Evolutionary conservation across 371 early-diverging fungal species (phyloP), one percentile per base, ranked within the genome.

Genomic region (Fennellomyces sp.): DNA sequence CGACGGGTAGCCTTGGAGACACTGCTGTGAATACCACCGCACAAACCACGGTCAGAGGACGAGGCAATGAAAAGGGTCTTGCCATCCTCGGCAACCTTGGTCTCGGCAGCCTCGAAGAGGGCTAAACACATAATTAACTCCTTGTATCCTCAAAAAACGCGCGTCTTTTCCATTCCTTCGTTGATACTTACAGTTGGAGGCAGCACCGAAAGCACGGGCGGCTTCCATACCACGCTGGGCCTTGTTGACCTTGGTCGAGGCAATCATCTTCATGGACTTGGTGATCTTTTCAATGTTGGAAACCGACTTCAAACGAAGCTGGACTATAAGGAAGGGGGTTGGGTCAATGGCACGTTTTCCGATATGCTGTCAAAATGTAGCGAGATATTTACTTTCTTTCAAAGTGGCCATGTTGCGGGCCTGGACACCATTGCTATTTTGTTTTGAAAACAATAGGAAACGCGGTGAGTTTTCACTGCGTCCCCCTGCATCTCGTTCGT

Each of bases 191-290:
- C 65, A 31, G 51, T 76, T 70, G 31, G 91, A 88, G 64, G 96
- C 78, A 56, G 73, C 52, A 66, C 98, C 98, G 72, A 92, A 95
- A 48, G 75, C 73, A 65, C 97, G 93, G 36, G 97, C 97, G 58
- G 82, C 74, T 70, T 95, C 93, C 98, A 98, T 97, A 72, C 84
- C 83, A 65, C 90, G 88, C 85, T 97, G 97, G 42, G 99, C 97
- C 81, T 93, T 92, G 70, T 82, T 76, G 73, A 97, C 91, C 88
- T 98, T 98, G 81, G 98, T 98, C 45, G 98, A 96, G 60, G 99
- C 98, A 97, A 98, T 98, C 97, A 98, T 97, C 88, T 98, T 98
- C 97, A 97, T 97, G 60, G 98, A 98, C 83, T 97, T 96, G 60
- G 99, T 98, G 80, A 98, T 97, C 87, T 98, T 98, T 72, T 91